Evolutionary conservation across 148 eudicot species (phyloP).

Genomic region (Talinum fruticosum): DNA sequence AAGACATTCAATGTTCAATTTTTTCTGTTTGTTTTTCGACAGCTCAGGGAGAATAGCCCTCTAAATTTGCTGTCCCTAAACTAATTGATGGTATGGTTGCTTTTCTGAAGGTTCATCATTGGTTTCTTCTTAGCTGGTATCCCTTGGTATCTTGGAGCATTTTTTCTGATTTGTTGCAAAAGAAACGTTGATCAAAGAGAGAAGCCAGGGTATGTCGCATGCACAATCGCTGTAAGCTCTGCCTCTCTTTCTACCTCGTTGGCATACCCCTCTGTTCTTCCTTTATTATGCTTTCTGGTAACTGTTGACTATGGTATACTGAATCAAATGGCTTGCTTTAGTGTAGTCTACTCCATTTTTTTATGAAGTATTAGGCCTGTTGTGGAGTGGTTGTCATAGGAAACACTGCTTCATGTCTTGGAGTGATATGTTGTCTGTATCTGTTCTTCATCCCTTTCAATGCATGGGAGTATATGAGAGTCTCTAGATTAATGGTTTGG

Average conservation of each 20-base stretch:
- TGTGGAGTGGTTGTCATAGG: neutral
- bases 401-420: neutral
- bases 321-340: neutral
- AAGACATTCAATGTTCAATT: neutral
- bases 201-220: constrained; percentile 85
- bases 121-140: constrained; percentile 88
- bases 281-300: constrained; percentile 14
- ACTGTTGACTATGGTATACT: neutral
- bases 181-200: constrained; percentile 60
- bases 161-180: constrained; percentile 58
- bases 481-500: neutral
- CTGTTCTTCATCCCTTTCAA: neutral
- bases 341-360: neutral
- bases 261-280: constrained; percentile 17
- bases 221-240: constrained; percentile 70
- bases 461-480: neutral
- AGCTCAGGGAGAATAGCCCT: neutral
- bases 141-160: constrained; percentile 84
- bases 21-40: neutral
- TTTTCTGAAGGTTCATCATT: constrained; percentile 70
- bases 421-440: neutral
- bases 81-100: constrained; percentile 11
- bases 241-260: neutral
- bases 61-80: neutral
- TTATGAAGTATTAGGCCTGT: neutral